Conservation (phyloP, 2,329 filamentous ascomycete species). For the Aspergillus sp. region DNA sequence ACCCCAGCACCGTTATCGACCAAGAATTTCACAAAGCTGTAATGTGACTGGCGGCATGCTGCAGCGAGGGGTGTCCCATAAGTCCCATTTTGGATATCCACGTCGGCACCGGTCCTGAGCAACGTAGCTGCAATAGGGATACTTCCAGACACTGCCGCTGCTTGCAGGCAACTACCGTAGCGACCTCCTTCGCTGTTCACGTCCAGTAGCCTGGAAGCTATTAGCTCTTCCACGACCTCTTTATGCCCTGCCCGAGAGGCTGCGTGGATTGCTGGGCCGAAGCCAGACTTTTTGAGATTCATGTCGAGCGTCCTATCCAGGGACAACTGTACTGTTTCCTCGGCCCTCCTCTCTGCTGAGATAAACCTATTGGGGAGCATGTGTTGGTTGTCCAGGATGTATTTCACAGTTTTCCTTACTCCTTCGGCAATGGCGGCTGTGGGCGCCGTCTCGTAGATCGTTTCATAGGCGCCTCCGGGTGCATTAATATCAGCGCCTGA, state of each 20-base stretch:
- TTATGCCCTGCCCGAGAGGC: background rate
- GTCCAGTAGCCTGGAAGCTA: background rate
- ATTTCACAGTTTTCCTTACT: background rate
- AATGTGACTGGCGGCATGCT: background rate
- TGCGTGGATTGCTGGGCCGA: background rate
- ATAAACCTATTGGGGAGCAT: background rate
- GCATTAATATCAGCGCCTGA: background rate
- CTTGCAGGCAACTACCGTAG: background rate
- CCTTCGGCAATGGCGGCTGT: background rate
- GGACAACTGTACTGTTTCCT: background rate
- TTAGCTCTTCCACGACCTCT: background rate
- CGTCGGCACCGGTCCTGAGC: background rate
- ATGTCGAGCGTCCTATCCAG: background rate
- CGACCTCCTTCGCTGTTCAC: background rate
- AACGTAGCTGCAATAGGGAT: background rate
- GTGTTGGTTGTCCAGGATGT: background rate
- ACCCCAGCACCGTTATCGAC: background rate
- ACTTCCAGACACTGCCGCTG: background rate
- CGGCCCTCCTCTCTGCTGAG: background rate
- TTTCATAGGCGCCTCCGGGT: background rate
- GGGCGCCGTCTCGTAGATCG: background rate
- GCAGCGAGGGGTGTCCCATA: background rate
- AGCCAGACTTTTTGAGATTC: background rate
- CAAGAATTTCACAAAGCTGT: background rate
- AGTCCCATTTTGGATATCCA: background rate